Evolutionary conservation across 2,329 filamentous ascomycete species (phyloP), one percentile per base, ranked within the genome.

Genomic region (Calonectria fujianensis): DNA sequence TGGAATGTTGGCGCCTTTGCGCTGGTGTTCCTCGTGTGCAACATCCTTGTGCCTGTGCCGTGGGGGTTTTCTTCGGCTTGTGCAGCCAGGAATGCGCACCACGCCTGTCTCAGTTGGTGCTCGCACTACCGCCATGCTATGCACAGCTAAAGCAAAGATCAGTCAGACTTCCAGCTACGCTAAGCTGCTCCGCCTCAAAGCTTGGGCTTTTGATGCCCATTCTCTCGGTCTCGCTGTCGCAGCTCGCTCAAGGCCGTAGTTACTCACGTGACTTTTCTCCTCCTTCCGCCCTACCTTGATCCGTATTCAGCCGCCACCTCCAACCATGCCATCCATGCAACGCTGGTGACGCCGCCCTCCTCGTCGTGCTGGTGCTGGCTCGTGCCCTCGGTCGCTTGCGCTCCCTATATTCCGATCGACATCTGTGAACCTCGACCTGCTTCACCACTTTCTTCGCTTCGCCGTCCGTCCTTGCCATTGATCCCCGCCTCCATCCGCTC

Each of bases 401-500:
- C 75, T 73, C 70, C 61, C 72, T 74, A 31, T 68, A 61, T 63
- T 74, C 72, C 74, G 24, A 67, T 64, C 66, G 54, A 68, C 51
- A 64, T 61, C 64, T 29, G 35, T 65, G 29, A 71, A 51, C 63
- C 54, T 74, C 50, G 29, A 63, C 66, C 54, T 68, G 37, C 66
- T 61, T 75, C 69, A 66, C 37, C 45, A 61, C 69, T 54, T 72
- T 32, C 70, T 70, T 64, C 61, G 61, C 20, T 20, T 63, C 66
- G 57, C 61, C 54, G 24, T 37, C 66, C 20, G 57, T n/a, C 20
- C 27, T 45, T 54, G 65, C 71, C 66, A 76, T 77, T 76, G 74
- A 75, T 71, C 75, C 75, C 78, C 75, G 68, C 75, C 76, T 75
- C 61, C 59, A 3, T 57, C 68, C 32, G 14, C 50, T 63, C 54